Conservation (phyloP, 441 rosid species). For the Breynia disticha region DNA sequence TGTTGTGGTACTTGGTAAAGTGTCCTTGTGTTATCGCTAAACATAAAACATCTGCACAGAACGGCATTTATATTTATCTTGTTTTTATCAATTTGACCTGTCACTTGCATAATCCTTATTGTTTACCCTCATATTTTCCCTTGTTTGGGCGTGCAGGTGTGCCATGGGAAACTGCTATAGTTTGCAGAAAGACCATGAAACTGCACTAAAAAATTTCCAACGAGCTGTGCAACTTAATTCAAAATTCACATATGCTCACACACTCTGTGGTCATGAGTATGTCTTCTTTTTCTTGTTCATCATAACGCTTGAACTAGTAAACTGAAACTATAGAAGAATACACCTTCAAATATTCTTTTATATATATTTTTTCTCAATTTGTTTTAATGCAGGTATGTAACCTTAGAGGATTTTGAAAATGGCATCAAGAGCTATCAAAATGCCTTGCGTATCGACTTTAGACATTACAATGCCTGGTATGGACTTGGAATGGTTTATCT, state of each 20-base stretch:
- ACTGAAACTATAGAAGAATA: background rate
- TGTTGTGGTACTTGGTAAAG: no score
- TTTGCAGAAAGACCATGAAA: slow-evolving; percentile 97
- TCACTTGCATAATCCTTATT: background rate
- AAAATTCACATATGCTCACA: slow-evolving; percentile 90
- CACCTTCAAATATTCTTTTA: background rate
- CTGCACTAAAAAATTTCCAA: slow-evolving; percentile 86
- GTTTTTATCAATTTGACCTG: background rate
- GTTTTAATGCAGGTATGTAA: slow-evolving; percentile 49
- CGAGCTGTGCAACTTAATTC: slow-evolving; percentile 83
- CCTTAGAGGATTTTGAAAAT: slow-evolving; percentile 88
- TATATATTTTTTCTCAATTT: background rate
- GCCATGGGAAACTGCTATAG: slow-evolving; percentile 98
- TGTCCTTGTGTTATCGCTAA: no score
- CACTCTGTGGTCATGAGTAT: slow-evolving; percentile 97
- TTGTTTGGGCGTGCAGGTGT: slow-evolving; percentile 53
- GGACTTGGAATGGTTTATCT: slow-evolving; percentile 96
- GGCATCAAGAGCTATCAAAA: slow-evolving; percentile 90
- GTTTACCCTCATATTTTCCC: slow-evolving; percentile 1
- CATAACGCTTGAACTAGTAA: background rate
- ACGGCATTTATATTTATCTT: no score
- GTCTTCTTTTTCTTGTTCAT: slow-evolving; percentile 18
- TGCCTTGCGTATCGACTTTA: slow-evolving; percentile 79
- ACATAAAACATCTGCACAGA: no score
- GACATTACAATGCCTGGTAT: slow-evolving; percentile 96